Evolutionary conservation across 2,329 filamentous ascomycete species (phyloP).

Genomic region (Fusarium cicatricum): DNA sequence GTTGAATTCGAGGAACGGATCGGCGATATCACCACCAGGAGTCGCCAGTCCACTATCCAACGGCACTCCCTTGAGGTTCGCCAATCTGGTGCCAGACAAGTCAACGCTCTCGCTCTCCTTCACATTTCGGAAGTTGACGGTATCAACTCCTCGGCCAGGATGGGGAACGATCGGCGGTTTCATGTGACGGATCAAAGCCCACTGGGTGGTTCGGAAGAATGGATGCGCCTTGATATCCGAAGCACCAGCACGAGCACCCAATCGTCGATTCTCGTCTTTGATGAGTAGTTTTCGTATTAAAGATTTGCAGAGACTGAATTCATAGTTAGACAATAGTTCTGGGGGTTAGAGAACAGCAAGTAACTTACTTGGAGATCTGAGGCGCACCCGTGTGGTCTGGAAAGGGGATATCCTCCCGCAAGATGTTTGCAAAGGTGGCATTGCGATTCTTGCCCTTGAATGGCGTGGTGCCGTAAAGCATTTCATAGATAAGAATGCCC

Average conservation of each 20-base stretch:
- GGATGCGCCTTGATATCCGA: constrained; percentile 96
- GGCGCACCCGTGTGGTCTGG: constrained; percentile 86
- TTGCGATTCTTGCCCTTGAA: constrained; percentile 99
- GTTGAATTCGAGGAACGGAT: constrained; percentile 99
- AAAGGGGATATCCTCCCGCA: constrained; percentile 95
- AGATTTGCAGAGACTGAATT: constrained; percentile 88
- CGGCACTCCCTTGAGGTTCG: constrained; percentile 77
- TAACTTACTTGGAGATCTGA: constrained; percentile 86
- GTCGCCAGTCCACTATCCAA: constrained; percentile 87
- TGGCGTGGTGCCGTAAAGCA: constrained; percentile 97
- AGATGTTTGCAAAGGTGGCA: constrained; percentile 96
- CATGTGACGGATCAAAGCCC: constrained; percentile 96
- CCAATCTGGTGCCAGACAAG: constrained; percentile 68
- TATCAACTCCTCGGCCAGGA: constrained; percentile 89
- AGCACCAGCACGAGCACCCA: constrained; percentile 92
- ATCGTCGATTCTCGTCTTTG: constrained; percentile 93
- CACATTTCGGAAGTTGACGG: constrained; percentile 96
- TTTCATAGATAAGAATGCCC: constrained; percentile 97
- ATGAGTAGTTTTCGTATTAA: constrained; percentile 96
- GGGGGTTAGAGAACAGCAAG: too few relatives aligned
- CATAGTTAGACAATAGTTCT: neutral
- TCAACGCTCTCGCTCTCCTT: constrained; percentile 98
- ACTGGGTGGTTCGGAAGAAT: constrained; percentile 96
- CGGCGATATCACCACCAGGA: constrained; percentile 79
- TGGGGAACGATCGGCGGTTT: constrained; percentile 97